A percentile compares a stretch with the other conserved stretches of the same genome.
Conservation (phyloP, 768 basidiomycete species). For the Mycena venus region DNA sequence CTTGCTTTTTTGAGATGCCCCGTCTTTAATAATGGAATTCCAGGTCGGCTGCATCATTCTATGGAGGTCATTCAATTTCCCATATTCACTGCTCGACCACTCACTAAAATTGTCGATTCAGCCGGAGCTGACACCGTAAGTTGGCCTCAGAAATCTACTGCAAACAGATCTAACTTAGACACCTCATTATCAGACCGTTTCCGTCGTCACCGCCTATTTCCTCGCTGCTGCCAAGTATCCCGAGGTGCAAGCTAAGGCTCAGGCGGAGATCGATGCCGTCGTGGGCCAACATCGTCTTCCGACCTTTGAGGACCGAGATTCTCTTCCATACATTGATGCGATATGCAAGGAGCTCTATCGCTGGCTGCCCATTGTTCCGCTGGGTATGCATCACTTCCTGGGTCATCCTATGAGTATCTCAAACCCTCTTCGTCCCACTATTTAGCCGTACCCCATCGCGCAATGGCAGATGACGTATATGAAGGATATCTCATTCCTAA, state of each 20-base stretch:
- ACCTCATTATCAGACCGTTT: slow-evolving; percentile 48
- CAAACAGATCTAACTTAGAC: not conserved
- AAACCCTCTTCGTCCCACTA: not conserved
- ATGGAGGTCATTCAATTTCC: slow-evolving; percentile 44
- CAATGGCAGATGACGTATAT: slow-evolving; percentile 46
- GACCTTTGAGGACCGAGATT: slow-evolving; percentile 51
- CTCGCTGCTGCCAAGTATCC: slow-evolving; percentile 56
- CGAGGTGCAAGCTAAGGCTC: slow-evolving; percentile 53
- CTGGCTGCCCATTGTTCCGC: slow-evolving; percentile 40
- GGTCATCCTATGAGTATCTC: not conserved
- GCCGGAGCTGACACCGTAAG: slow-evolving; percentile 59
- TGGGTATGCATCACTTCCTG: not conserved
- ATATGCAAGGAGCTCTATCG: slow-evolving; percentile 53
- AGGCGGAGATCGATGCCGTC: slow-evolving; percentile 58
- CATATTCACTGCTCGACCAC: not conserved
- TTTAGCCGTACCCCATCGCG: slow-evolving; percentile 44
- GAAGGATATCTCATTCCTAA: slow-evolving; percentile 50
- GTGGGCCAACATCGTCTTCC: slow-evolving; percentile 57
- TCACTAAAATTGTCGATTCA: not conserved
- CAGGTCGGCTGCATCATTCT: slow-evolving; percentile 55
- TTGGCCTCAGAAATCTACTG: not conserved
- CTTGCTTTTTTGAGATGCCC: too few species aligned
- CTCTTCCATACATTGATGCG: slow-evolving; percentile 57
- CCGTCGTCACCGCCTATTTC: slow-evolving; percentile 54
- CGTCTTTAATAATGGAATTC: not conserved